A percentile compares a stretch with the other conserved stretches of the same genome.
Evolutionary conservation across 768 basidiomycete species (phyloP).

Genomic region (Boletus vermiculosoides): DNA sequence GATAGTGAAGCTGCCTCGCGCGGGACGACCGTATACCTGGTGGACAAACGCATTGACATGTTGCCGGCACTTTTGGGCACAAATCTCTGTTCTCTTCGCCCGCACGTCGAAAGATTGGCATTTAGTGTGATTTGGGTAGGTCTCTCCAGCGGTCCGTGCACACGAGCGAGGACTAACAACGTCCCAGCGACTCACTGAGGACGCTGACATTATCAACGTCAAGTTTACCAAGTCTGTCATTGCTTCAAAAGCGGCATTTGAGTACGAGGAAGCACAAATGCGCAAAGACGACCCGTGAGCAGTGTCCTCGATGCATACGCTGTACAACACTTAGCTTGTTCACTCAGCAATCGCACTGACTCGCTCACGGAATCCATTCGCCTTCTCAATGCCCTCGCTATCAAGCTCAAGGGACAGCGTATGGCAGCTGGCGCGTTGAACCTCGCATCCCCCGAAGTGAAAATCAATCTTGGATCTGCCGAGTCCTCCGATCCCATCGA

Average conservation of each 20-base stretch:
- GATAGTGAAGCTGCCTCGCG: constrained; percentile 93
- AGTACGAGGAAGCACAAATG: constrained; percentile 93
- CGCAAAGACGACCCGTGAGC: constrained; percentile 89
- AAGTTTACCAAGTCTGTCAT: constrained; percentile 97
- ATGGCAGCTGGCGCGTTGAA: constrained; percentile 98
- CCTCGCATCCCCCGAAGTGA: constrained; percentile 97
- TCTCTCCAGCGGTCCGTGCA: not conserved
- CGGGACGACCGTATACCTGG: constrained; percentile 96
- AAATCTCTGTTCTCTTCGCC: constrained; percentile 90
- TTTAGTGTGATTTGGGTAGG: constrained; percentile 94
- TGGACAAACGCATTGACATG: constrained; percentile 99
- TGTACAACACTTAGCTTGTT: not conserved
- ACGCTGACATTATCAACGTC: constrained; percentile 87
- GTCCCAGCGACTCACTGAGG: constrained; percentile 78
- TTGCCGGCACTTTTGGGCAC: constrained; percentile 90
- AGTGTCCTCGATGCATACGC: not conserved
- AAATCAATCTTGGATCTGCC: constrained; percentile 89
- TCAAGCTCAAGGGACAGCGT: constrained; percentile 77
- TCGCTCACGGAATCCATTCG: constrained; percentile 83
- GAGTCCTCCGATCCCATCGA: constrained; percentile 96
- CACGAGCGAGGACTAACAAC: not conserved
- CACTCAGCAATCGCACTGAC: constrained; percentile 66
- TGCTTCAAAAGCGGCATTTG: constrained; percentile 93
- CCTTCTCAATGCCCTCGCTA: constrained; percentile 82
- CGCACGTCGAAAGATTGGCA: constrained; percentile 89